Evolutionary conservation across 1,139 yeast species (phyloP).

Genomic region (Pichia sp.): DNA sequence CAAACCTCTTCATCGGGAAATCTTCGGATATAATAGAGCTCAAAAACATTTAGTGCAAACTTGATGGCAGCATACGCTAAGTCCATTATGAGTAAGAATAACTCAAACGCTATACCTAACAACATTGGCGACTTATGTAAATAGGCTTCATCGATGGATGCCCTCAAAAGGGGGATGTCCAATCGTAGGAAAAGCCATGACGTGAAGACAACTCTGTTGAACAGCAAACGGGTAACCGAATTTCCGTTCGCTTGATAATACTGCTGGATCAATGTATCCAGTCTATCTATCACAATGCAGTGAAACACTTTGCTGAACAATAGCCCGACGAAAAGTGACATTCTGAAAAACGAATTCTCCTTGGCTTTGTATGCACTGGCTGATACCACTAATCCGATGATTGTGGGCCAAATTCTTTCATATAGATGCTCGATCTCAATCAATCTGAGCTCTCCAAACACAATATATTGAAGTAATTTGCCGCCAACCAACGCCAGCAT

Average conservation of each 20-base stretch:
- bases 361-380: slow-evolving; percentile 51
- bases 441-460: slow-evolving; percentile 74
- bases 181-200: slow-evolving; percentile 40
- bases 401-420: slow-evolving; percentile 62
- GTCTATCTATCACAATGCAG: slow-evolving; percentile 63
- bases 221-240: slow-evolving; percentile 22
- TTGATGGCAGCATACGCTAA: slow-evolving; percentile 46
- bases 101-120: slow-evolving; percentile 68
- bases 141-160: slow-evolving; percentile 57
- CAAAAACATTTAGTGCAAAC: slow-evolving; percentile 53
- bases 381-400: slow-evolving; percentile 62
- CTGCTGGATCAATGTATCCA: slow-evolving; percentile 48
- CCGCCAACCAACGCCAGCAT: slow-evolving; percentile 40
- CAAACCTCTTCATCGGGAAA: slow-evolving; percentile 59
- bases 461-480: slow-evolving; percentile 41
- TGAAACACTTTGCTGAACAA: slow-evolving; percentile 67
- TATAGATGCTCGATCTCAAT: slow-evolving; percentile 75
- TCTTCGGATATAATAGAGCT: slow-evolving; percentile 42
- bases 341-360: slow-evolving; percentile 51
- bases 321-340: slow-evolving; percentile 38
- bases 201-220: slow-evolving; percentile 38
- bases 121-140: slow-evolving; percentile 48
- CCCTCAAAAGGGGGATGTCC: slow-evolving; percentile 52
- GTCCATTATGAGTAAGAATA: slow-evolving; percentile 61
- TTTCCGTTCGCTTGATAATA: slow-evolving; percentile 27